phyloP scores from a whole-genome alignment of 75 land plant genomes.

The Azolla pinnata region DNA sequence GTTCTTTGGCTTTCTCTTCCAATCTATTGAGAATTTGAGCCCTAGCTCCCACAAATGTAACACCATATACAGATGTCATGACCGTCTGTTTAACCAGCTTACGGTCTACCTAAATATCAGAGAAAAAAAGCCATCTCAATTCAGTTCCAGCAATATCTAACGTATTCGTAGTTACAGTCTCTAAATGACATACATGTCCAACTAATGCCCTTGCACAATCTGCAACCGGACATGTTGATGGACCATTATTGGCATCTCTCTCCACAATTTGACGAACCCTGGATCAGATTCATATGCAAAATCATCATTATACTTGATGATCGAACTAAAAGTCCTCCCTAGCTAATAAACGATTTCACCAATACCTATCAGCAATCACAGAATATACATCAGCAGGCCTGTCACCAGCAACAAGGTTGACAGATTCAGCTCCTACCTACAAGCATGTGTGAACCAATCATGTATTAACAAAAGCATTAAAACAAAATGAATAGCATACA shows the following conservation, averaged over 20 bases:
- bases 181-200: slow-evolving; percentile 42
- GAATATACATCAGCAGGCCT: slow-evolving; percentile 91
- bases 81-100: slow-evolving; percentile 91
- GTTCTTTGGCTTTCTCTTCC: slow-evolving; percentile 51
- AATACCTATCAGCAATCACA: slow-evolving; percentile 72
- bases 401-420: slow-evolving; percentile 67
- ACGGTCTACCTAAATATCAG: slow-evolving; percentile 56
- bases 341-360: not conserved
- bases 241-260: slow-evolving; percentile 56
- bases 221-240: slow-evolving; percentile 41
- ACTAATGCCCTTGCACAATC: slow-evolving; percentile 49
- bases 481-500: not conserved
- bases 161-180: not conserved
- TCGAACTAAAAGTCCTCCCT: not conserved
- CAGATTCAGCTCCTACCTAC: slow-evolving; percentile 79
- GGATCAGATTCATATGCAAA: not conserved
- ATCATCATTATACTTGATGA: not conserved
- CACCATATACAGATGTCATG: slow-evolving; percentile 97
- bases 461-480: not conserved
- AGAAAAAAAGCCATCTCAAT: too few species aligned
- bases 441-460: slow-evolving; percentile 2
- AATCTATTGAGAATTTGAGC: slow-evolving; percentile 76
- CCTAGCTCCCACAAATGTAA: slow-evolving; percentile 83
- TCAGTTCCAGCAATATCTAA: too few species aligned
- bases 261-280: slow-evolving; percentile 62